Conservation (phyloP, 2,329 filamentous ascomycete genomes). For the Fusarium sp. region DNA sequence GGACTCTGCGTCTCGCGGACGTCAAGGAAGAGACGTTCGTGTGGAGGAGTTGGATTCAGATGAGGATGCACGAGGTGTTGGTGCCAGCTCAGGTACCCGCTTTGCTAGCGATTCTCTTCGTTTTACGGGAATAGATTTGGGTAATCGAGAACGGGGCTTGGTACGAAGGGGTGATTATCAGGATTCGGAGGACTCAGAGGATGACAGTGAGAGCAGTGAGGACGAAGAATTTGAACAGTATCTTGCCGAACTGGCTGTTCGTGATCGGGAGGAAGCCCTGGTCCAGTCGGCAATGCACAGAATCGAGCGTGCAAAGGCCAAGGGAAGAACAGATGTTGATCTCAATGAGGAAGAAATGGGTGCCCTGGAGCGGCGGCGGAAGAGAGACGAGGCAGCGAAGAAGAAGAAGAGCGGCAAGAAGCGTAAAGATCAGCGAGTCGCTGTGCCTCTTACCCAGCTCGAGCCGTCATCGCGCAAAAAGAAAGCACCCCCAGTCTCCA, state of each 20-base stretch:
- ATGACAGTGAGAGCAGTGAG: conserved; percentile 49
- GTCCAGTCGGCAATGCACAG: conserved; percentile 82
- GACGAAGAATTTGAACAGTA: conserved; percentile 57
- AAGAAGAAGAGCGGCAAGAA: conserved; percentile 50
- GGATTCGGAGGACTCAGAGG: conserved; percentile 47
- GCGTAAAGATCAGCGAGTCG: conserved; percentile 59
- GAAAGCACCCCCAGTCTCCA: conserved; percentile 38
- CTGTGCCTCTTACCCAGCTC: conserved; percentile 64
- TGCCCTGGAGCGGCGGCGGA: conserved; percentile 76
- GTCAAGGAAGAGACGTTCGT: conserved; percentile 50
- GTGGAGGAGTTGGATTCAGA: conserved; percentile 77
- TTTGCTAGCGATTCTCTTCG: conserved; percentile 69
- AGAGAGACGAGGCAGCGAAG: conserved; percentile 60
- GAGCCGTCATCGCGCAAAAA: conserved; percentile 55
- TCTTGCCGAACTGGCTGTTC: conserved; percentile 66
- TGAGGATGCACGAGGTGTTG: conserved; percentile 67
- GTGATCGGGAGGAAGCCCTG: conserved; percentile 77
- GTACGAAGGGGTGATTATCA: conserved; percentile 52
- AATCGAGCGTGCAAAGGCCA: conserved; percentile 80
- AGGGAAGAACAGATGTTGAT: conserved; percentile 81
- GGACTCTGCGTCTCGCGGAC: conserved; percentile 53
- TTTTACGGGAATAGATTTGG: conserved; percentile 70
- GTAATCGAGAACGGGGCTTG: conserved; percentile 52
- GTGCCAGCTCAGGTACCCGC: conserved; percentile 58
- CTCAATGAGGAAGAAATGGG: conserved; percentile 83